These are phyloP conservation scores for Coniochaeta hoffmannii DNA, from an alignment of 2,329 filamentous ascomycete species.

Conservation along the genomic window DNA sequence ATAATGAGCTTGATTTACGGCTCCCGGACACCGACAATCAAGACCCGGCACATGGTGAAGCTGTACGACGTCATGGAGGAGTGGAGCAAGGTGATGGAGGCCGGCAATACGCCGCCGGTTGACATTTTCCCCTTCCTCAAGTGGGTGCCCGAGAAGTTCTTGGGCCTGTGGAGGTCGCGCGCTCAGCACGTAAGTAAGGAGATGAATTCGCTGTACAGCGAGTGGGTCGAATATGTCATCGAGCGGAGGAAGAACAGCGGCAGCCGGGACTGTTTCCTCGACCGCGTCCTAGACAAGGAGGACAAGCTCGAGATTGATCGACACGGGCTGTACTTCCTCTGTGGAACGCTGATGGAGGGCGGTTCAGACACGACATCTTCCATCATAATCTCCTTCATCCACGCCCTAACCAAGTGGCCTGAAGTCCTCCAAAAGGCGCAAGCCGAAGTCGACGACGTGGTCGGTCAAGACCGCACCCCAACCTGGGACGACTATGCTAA, in stretches of 20 bases:
- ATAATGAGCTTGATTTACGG: slow-evolving; percentile 33
- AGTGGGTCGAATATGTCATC: slow-evolving; percentile 25
- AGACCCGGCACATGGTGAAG: slow-evolving; percentile 26
- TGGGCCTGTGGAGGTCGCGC: slow-evolving; percentile 29
- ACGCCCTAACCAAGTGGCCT: slow-evolving; percentile 33
- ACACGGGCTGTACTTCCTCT: slow-evolving; percentile 28
- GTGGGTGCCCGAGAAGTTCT: slow-evolving; percentile 30
- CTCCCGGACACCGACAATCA: slow-evolving; percentile 21
- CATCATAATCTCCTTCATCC: slow-evolving; percentile 26
- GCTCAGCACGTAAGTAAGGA: slow-evolving; percentile 26
- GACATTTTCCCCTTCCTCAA: slow-evolving; percentile 38
- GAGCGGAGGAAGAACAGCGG: slow-evolving; percentile 19
- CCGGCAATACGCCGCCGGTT: slow-evolving; percentile 39
- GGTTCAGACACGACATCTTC: slow-evolving; percentile 27
- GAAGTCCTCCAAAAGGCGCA: slow-evolving; percentile 31
- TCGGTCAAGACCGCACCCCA: slow-evolving; percentile 27
- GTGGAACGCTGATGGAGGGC: slow-evolving; percentile 22
- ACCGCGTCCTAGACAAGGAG: slow-evolving; percentile 30
- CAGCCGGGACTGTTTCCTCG: slow-evolving; percentile 26
- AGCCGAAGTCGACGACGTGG: slow-evolving; percentile 28
- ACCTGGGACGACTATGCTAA: slow-evolving; percentile 26
- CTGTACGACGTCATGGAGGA: slow-evolving; percentile 34
- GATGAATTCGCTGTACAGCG: slow-evolving; percentile 32
- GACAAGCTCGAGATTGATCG: slow-evolving; percentile 20
- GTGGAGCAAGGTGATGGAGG: slow-evolving; percentile 36